A percentile compares a stretch with the other conserved stretches of the same genome.
Conservation (phyloP, 2,329 filamentous ascomycete species). For the Grosmannia penicillata region DNA sequence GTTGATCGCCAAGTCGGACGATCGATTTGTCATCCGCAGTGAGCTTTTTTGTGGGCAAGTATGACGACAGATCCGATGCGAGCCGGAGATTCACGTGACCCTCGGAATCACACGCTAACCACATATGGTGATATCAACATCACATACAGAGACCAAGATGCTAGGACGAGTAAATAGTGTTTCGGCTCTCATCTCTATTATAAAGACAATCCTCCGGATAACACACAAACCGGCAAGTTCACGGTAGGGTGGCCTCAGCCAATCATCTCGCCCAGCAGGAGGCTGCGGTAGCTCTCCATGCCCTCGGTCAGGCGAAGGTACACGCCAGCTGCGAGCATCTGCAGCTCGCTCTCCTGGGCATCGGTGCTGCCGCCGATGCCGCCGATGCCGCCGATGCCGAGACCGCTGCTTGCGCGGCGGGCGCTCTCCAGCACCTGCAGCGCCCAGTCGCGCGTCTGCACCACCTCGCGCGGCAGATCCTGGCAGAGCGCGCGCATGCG, state of each 20-base stretch:
- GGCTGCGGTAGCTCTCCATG: conserved; percentile 64
- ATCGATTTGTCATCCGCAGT: neutral
- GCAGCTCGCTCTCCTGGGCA: conserved; percentile 63
- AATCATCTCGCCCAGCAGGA: conserved; percentile 58
- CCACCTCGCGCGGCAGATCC: conserved; percentile 57
- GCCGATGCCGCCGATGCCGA: too few species aligned
- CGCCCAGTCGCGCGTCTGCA: conserved; percentile 79
- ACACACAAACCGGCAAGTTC: too few species aligned
- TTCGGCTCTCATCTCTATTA: too few species aligned
- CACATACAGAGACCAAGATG: too few species aligned
- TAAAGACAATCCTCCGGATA: too few species aligned
- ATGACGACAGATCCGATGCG: neutral
- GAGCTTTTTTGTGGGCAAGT: neutral
- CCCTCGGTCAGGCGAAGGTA: conserved; percentile 67
- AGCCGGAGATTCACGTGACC: conserved; percentile 3
- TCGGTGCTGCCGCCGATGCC: conserved; percentile 32
- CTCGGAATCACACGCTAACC: too few species aligned
- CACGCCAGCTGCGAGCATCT: conserved; percentile 64
- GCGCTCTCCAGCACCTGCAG: conserved; percentile 54
- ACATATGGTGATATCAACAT: too few species aligned
- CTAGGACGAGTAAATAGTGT: too few species aligned
- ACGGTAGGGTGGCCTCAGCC: conserved; percentile 11
- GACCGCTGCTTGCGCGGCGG: conserved; percentile 32
- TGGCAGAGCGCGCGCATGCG: conserved; percentile 59
- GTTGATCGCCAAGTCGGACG: too few species aligned